phyloP scores from a whole-genome alignment of 2,329 filamentous ascomycete genomes.

The Xylariales sp. region DNA sequence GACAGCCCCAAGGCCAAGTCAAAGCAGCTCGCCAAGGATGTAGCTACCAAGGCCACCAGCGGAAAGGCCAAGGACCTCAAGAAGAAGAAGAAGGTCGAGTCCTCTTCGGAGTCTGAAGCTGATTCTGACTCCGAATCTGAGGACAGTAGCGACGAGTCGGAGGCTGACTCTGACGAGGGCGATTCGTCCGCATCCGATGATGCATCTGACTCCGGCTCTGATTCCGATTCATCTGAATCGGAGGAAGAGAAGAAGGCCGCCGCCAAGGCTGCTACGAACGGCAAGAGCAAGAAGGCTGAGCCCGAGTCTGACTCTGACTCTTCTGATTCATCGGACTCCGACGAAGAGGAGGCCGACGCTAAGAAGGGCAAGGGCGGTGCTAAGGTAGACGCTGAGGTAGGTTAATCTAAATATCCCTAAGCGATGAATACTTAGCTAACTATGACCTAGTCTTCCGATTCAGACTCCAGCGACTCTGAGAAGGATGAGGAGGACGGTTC shows the following conservation, averaged over 20 bases:
- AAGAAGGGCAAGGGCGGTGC: constrained; percentile 45
- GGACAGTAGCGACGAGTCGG: constrained; percentile 32
- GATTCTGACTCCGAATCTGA: constrained; percentile 43
- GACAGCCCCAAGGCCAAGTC: constrained; percentile 74
- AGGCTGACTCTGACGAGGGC: constrained; percentile 36
- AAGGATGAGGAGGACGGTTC: constrained; percentile 5
- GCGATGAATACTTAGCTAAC: constrained; percentile 24
- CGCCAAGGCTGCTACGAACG: constrained; percentile 46
- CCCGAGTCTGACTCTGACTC: constrained; percentile 49
- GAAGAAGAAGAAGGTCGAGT: constrained; percentile 55
- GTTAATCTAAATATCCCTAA: constrained; percentile 29
- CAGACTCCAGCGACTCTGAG: constrained; percentile 31
- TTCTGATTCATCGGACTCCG: constrained; percentile 53
- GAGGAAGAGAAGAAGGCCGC: constrained; percentile 48
- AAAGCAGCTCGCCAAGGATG: constrained; percentile 73
- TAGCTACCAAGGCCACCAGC: constrained; percentile 60
- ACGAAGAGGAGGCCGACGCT: constrained; percentile 44
- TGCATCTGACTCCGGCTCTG: constrained; percentile 37
- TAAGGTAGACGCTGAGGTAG: constrained; percentile 48
- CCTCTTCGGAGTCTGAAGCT: constrained; percentile 49
- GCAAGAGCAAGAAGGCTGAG: constrained; percentile 51
- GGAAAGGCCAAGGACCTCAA: constrained; percentile 53
- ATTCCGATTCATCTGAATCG: constrained; percentile 44
- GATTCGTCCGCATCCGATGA: not conserved
- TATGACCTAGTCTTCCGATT: constrained; percentile 30